Percentiles rank a stretch among this genome's conserved stretches.
phyloP scores from a whole-genome alignment of 2,329 filamentous ascomycete genomes.

The Remersonia thermophila region DNA sequence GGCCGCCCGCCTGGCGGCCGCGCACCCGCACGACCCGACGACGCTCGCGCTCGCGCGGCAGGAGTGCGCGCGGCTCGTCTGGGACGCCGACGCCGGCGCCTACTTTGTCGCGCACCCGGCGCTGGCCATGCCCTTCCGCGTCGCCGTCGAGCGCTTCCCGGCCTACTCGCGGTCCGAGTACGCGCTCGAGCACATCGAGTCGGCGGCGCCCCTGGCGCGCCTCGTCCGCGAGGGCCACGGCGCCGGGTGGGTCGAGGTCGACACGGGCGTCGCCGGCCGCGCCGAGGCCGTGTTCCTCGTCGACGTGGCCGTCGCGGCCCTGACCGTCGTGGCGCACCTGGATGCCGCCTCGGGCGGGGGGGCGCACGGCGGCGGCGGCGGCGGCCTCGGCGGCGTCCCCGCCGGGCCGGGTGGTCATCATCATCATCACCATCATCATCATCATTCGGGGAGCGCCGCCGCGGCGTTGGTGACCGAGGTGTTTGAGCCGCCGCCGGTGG shows the following conservation, averaged over 20 bases:
- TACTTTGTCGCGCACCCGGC: constrained; percentile 54
- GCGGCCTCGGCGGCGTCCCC: too few species aligned
- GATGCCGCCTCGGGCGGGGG: constrained; percentile 32
- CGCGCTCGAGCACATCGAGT: constrained; percentile 52
- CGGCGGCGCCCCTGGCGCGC: constrained; percentile 46
- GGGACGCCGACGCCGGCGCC: constrained; percentile 47
- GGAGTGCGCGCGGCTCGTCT: constrained; percentile 60
- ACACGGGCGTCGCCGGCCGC: constrained; percentile 46
- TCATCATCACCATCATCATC: too few species aligned
- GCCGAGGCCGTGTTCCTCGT: constrained; percentile 50
- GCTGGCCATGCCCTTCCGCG: constrained; percentile 49
- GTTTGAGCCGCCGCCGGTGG: constrained; percentile 46
- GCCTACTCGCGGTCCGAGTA: constrained; percentile 52
- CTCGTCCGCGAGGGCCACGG: constrained; percentile 49
- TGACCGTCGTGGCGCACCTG: constrained; percentile 45
- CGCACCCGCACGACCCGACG: constrained; percentile 45
- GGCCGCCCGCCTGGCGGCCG: constrained; percentile 50
- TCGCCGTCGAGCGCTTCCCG: constrained; percentile 45
- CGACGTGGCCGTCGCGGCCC: constrained; percentile 48
- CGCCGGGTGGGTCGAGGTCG: constrained; percentile 47
- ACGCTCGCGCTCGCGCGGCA: constrained; percentile 52
- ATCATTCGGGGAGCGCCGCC: constrained; percentile 16
- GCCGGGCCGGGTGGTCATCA: too few species aligned
- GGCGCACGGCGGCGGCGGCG: too few species aligned
- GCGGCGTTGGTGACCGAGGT: constrained; percentile 26